Base-by-base conservation (phyloP, 192 early-diverging fungal genomes). In the Rhizoclosmatium sp. region DNA sequence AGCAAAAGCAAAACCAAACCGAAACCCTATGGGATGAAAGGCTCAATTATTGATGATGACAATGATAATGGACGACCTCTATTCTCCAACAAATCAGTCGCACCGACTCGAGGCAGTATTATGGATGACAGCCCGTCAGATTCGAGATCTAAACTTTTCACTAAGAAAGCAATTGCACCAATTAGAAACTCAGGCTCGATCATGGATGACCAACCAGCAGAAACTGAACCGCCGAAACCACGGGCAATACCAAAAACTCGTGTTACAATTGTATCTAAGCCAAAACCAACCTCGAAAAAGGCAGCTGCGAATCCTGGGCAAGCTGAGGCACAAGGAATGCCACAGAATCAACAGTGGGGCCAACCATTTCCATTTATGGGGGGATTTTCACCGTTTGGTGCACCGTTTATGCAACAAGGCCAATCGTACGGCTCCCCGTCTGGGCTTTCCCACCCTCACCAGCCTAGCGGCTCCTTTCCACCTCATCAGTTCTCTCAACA, bases 181-280 rank as follows among this genome's bases (percentile, higher is more conserved):
- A 23, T 47, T 69, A 47, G 46, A 19, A 69, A 23, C 67, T n/a
- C 62, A 45, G 42, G 67, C 40, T 69, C 67, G 14, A 69, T 69
- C 46, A 69, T 69, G 67, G 67, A 69, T 23, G 67, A 69, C 46
- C 4, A 14, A 21, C 2, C 40, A 3, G 9, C 71, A 45, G 45
- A 59, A 3, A 58, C 10, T 47, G 59, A 9, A n/a, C 58, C 2
- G 60, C 75, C 75, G 42, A 46, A 59, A 62, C n/a, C 23, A n/a
- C 42, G 31, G 23, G 14, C 49, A 67, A 2, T 54, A 14, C 69
- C 48, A 4, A 67, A 67, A 67, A 76, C 61, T 60, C 49, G 72
- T 4, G 54, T 76, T 3, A 66, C 49, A 67, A 54, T 76, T 61
- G 49, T 71, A 39, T 47, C 46, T 12, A 71, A 71, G 51, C 69